Conservation (phyloP, 805 yeast species). For the Metschnikowia gruessii region DNA sequence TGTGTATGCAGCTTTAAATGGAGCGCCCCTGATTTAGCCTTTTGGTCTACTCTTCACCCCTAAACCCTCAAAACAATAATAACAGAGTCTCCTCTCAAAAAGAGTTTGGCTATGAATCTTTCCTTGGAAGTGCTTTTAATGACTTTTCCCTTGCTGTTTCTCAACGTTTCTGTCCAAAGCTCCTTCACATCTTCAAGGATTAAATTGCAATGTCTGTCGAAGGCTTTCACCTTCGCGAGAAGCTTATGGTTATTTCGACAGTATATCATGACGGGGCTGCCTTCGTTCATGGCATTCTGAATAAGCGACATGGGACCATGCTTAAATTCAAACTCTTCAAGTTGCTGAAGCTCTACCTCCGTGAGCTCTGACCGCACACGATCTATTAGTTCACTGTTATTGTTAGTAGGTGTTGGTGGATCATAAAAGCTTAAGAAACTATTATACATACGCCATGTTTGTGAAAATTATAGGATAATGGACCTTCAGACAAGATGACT, state of each 20-base stretch:
- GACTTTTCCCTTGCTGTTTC: conserved; percentile 65
- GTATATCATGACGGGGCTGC: conserved; percentile 78
- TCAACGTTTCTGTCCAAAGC: conserved; percentile 65
- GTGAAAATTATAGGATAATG: neutral
- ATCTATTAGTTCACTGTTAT: conserved; percentile 58
- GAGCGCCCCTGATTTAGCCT: neutral
- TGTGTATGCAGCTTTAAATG: neutral
- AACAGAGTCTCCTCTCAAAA: conserved; percentile 93
- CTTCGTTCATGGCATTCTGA: conserved; percentile 74
- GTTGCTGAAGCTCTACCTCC: conserved; percentile 69
- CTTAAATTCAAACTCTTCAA: conserved; percentile 86
- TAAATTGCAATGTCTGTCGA: conserved; percentile 94
- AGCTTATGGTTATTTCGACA: conserved; percentile 92
- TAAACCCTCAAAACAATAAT: conserved; percentile 65
- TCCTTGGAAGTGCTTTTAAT: conserved; percentile 60
- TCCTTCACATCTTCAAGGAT: conserved; percentile 90
- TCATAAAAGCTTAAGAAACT: neutral
- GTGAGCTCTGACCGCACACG: conserved; percentile 78
- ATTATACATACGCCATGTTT: conserved; percentile 21
- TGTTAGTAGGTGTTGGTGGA: conserved; percentile 25
- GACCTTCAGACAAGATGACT: neutral
- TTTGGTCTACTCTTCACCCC: neutral
- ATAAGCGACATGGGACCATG: conserved; percentile 90
- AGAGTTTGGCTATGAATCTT: conserved; percentile 84
- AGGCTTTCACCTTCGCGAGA: conserved; percentile 86